Evolutionary conservation across 257 asterid species (phyloP).

Genomic region (Fraxinus cuspidata): DNA sequence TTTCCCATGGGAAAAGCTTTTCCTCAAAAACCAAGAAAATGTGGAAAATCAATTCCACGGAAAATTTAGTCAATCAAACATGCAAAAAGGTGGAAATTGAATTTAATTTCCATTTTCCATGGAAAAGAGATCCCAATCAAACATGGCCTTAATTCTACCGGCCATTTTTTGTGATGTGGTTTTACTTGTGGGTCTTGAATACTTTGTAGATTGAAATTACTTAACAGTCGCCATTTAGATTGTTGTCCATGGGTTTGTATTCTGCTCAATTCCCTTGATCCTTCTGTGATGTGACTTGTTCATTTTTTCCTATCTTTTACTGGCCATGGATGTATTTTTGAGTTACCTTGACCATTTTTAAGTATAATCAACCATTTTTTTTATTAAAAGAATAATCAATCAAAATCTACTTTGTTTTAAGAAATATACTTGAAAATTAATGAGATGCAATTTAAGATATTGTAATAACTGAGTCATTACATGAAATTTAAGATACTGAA

Average conservation of each 20-base stretch:
- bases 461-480: neutral
- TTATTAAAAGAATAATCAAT: too few species aligned
- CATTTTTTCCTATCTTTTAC: neutral
- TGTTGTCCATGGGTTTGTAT: neutral
- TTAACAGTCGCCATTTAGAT: neutral
- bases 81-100: too few species aligned
- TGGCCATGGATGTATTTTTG: neutral
- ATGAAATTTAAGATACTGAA: neutral
- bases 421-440: neutral
- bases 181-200: neutral
- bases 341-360: neutral
- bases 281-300: neutral
- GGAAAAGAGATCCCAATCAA: too few species aligned
- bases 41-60: too few species aligned
- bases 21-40: too few species aligned
- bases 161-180: neutral
- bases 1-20: too few species aligned
- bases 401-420: neutral
- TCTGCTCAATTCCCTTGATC: neutral
- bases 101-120: too few species aligned
- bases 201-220: neutral
- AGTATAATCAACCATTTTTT: neutral
- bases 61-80: too few species aligned
- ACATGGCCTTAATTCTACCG: neutral
- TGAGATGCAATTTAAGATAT: neutral